Base-by-base conservation (phyloP, 192 early-diverging fungal genomes). In the Entrophospora sp. region DNA sequence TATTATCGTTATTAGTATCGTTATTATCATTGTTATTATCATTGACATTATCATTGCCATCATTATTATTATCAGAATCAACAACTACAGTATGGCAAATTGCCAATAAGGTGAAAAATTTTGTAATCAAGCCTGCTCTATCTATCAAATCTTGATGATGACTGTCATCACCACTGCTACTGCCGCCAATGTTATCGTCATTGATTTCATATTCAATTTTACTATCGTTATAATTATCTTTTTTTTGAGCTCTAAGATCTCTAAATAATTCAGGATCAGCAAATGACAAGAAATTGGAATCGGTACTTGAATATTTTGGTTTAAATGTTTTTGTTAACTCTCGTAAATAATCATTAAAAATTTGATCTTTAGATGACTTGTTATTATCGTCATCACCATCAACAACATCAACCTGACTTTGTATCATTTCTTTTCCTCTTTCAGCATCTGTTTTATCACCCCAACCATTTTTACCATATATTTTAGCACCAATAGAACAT, bases 81-180 rank as follows among this genome's bases (percentile, higher is more conserved):
- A 94, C 87, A 5, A 98, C 79, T 1, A 95, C 94, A 1, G 96
- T 96, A 72, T 98, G 94, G 69, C 94, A 98, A 0, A 96, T 77
- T 12, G 93, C 88, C 20, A 98, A 73, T 18, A 92, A 76, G 3
- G 85, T 88, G 71, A 95, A 89, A 61, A 97, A 98, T 66, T 95
- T 89, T n/a, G 79, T 72, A 34, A 93, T 71, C 34, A 69, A 68
- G 6, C 62, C 60, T 32, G 46, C 28, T 22, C 13, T 20, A 5
- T 30, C 27, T 2, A 13, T 28, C 2, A 30, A 3, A 6, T 55
- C 37, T 2, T 9, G 5, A 16, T 36, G 12, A 24, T 9, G 58
- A 42, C 12, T 40, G 75, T 68, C 20, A 65, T 73, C 18, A 38
- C 70, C 70, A 60, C 80, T 79, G n/a, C n/a, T n/a, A n/a, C n/a